Percentiles rank a stretch among this genome's conserved stretches.
Conservation (phyloP, 2,329 filamentous ascomycete species). For the Metarhizium robertsii region DNA sequence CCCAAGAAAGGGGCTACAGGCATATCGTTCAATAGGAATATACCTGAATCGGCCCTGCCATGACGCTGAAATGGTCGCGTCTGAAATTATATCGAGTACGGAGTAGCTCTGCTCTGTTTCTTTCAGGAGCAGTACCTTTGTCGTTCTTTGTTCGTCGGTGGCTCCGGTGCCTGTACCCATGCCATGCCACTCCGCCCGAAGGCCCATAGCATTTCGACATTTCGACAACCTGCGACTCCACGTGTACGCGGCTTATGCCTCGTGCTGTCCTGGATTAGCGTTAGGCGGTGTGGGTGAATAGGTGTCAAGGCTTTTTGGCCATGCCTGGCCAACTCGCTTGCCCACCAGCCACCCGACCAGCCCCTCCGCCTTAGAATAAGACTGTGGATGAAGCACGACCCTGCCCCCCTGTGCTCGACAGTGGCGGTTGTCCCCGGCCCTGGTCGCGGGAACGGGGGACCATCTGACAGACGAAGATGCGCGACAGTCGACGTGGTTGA, state of each 20-base stretch:
- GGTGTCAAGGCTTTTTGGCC: neutral
- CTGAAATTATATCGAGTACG: no score
- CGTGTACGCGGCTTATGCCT: slow-evolving; percentile 2
- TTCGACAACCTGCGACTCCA: neutral
- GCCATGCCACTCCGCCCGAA: neutral
- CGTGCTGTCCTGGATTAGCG: neutral
- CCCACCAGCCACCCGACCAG: neutral
- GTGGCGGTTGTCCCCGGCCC: neutral
- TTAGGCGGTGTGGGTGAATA: neutral
- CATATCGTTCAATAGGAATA: no score
- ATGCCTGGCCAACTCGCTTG: neutral
- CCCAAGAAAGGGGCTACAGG: no score
- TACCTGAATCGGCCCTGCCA: no score
- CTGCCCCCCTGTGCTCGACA: neutral
- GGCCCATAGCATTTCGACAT: neutral
- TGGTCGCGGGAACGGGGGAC: neutral
- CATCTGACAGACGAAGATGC: neutral
- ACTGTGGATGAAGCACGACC: neutral
- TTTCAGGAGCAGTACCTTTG: no score
- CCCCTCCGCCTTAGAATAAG: neutral
- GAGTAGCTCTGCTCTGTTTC: no score
- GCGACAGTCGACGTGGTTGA: neutral
- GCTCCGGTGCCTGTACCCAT: slow-evolving; percentile 2
- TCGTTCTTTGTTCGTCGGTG: no score
- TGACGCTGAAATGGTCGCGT: no score